phyloP scores from a whole-genome alignment of 2,329 filamentous ascomycete genomes.

The Penicillium griseofulvum region DNA sequence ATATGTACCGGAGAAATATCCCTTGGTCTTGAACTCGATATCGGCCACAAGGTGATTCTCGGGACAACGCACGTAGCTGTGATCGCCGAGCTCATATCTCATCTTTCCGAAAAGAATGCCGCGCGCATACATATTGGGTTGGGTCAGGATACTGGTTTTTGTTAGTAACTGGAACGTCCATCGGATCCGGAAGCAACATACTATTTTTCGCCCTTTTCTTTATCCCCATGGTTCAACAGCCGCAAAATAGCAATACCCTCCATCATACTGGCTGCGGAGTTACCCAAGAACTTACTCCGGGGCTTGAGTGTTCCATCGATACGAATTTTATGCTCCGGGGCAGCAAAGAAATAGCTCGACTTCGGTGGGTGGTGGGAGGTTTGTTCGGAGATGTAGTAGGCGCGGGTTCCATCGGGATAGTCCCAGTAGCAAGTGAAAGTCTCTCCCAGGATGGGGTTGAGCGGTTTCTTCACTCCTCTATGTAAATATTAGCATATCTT shows the following conservation, averaged over 20 bases:
- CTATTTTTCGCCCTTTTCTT: slow-evolving; percentile 76
- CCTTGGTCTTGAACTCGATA: slow-evolving; percentile 97
- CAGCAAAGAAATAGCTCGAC: slow-evolving; percentile 99
- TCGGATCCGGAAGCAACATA: slow-evolving; percentile 49
- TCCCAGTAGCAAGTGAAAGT: slow-evolving; percentile 96
- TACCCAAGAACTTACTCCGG: slow-evolving; percentile 89
- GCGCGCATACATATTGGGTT: slow-evolving; percentile 98
- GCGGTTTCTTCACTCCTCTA: slow-evolving; percentile 94
- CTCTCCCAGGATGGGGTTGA: slow-evolving; percentile 95
- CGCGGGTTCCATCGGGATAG: slow-evolving; percentile 75
- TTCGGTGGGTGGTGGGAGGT: slow-evolving; percentile 98
- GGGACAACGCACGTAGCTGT: slow-evolving; percentile 87
- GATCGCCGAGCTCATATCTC: slow-evolving; percentile 98
- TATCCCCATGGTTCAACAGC: slow-evolving; percentile 72
- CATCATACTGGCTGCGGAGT: slow-evolving; percentile 97
- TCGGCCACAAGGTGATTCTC: slow-evolving; percentile 84
- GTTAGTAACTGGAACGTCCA: slow-evolving; percentile 6
- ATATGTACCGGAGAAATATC: slow-evolving; percentile 93
- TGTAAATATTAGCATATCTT: slow-evolving; percentile 5
- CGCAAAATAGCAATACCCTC: slow-evolving; percentile 88
- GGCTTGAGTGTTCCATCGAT: slow-evolving; percentile 96
- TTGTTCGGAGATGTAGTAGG: slow-evolving; percentile 96
- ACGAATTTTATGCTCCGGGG: slow-evolving; percentile 85
- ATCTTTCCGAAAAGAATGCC: slow-evolving; percentile 98
- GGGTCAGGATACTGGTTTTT: slow-evolving; percentile 72